Conservation (phyloP, 306 rosid genomes). For the Sphenostylis stenocarpa region DNA sequence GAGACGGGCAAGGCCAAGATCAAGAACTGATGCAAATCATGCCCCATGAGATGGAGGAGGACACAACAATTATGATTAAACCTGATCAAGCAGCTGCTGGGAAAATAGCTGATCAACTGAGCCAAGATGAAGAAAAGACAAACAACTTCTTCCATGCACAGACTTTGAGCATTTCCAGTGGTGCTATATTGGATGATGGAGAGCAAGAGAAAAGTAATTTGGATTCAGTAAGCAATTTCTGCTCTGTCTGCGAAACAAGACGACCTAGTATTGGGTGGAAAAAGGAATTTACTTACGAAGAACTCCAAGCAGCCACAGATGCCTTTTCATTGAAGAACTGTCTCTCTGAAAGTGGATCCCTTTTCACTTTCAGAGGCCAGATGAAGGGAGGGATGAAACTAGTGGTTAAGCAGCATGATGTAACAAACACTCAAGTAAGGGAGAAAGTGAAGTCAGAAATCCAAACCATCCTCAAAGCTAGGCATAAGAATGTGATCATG, state of each 20-base stretch:
- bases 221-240: slow-evolving; percentile 31
- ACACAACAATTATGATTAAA: background rate
- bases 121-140: slow-evolving; percentile 6
- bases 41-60: slow-evolving; percentile 23
- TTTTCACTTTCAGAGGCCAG: slow-evolving; percentile 57
- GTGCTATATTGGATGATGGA: slow-evolving; percentile 16
- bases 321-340: slow-evolving; percentile 56
- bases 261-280: slow-evolving; percentile 51
- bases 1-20: background rate
- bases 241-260: slow-evolving; percentile 55
- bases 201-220: slow-evolving; percentile 10
- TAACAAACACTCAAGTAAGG: slow-evolving; percentile 52
- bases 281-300: slow-evolving; percentile 61
- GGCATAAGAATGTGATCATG: slow-evolving; percentile 72
- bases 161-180: slow-evolving; percentile 16
- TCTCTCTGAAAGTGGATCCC: slow-evolving; percentile 52
- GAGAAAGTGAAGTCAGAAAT: slow-evolving; percentile 60
- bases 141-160: slow-evolving; percentile 18
- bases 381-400: slow-evolving; percentile 47
- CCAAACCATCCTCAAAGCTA: slow-evolving; percentile 60
- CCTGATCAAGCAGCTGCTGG: slow-evolving; percentile 9
- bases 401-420: slow-evolving; percentile 72
- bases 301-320: slow-evolving; percentile 60
- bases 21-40: slow-evolving; percentile 30
- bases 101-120: background rate